Evolutionary conservation across 2,329 filamentous ascomycete species (phyloP), one percentile per base, ranked within the genome.

Genomic region (Trichophyton rubrum): DNA sequence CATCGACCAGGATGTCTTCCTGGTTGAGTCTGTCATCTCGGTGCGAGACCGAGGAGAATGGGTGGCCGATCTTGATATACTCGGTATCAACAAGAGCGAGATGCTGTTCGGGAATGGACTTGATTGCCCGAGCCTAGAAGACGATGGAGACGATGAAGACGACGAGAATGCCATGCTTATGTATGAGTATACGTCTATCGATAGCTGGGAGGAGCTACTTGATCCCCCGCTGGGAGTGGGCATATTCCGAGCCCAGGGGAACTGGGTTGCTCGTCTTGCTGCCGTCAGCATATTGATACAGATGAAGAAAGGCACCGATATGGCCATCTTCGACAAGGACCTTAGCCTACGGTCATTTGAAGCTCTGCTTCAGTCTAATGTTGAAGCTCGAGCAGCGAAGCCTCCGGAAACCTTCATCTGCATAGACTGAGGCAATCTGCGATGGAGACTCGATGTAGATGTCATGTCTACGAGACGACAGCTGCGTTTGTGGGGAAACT

Each of bases 41-140:
- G 56, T 66, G 2, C 63, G 66, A 47, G 67, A 68, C 22, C 22
- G 59, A 2, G 66, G 66, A 1, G 60, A 60, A 24, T 68, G 66
- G 66, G 62, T 69, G 3, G 68, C 65, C 2, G 68, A 68, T 49
- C 49, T 69, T 3, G 63, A 69, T 24, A 56, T 60, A 38, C 27
- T 56, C 53, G 30, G 13, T 3, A 56, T 56, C 20, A 2, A 56
- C 2, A 4, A 15, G 8, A 7, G 30, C 17, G 6, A 5, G 17
- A 11, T 30, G 17, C n/a, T 20, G 20, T 3, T 24, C 9, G n/a
- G 53, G 17, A 5, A 13, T 40, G 27, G 5, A 3, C 0, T 7
- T 9, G 15, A 9, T 9, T 56, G 9, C 2, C 51, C 22, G 6
- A 24, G 51, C 13, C 51, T 30, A 30, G 27, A 7, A 30, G 27